Evolutionary conservation across 2,329 filamentous ascomycete species (phyloP), one percentile per base, ranked within the genome.

Genomic region (Arthroderma sp.): DNA sequence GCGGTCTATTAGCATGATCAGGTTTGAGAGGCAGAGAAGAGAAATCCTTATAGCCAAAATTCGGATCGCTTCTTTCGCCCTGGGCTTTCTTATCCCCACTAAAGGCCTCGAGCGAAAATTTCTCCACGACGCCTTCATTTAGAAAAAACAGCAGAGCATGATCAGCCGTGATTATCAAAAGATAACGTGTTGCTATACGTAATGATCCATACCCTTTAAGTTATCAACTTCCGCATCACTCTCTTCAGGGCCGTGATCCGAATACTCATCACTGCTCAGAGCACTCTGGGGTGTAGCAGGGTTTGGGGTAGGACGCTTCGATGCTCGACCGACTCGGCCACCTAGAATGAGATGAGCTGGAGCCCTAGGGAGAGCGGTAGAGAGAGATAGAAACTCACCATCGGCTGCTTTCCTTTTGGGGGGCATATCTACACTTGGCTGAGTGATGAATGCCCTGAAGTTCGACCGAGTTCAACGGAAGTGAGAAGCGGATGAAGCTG

Each of bases 1-100:
- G 73, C 10, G 91, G 91, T 10, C 91, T 81, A 57, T 88, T 86
- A 50, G 81, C 78, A 67, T 94, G 87, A 62, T 96, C 89, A 3
- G 82, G 78, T 65, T 95, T 96, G 52, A 95, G 70, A 33, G 77
- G 71, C 33, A 94, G 73, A 52, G 82, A 83, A 40, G 85, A 88
- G 61, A 91, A 91, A 63, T 98, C 87, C 51, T 77, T 76, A 53
- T 75, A 73, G 39, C 71, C 75, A 45, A 75, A 78, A 40, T 76
- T 72, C 6, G 74, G 68, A 50, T 80, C 76, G 40, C 64, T 59
- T 42, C 61, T 64, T 38, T 65, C 58, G 6, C 56, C 50, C 7
- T 53, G 54, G 29, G 53, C 47, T 57, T 70, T 62, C 53, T 69
- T 62, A 52, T 68, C 61, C 55, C 66, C 63, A 61, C 69, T 64